These are phyloP conservation scores for Colletotrichum sp. DNA, from an alignment of 2,329 filamentous ascomycete species.

Conservation along the genomic window DNA sequence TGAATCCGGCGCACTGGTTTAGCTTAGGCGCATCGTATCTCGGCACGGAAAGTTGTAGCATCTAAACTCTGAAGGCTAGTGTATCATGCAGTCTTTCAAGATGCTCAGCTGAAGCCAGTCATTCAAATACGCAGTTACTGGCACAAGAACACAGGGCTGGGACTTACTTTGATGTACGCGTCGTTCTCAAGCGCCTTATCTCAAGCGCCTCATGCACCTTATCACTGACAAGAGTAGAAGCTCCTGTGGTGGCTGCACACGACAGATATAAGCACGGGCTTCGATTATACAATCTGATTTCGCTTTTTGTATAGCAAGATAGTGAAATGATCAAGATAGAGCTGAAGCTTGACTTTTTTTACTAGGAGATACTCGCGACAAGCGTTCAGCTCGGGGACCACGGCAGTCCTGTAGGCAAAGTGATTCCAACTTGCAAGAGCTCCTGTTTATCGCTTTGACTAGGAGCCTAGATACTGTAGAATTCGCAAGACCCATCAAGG, in stretches of 20 bases:
- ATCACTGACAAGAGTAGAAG: not conserved
- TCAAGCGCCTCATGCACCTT: not conserved
- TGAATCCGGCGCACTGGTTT: not conserved
- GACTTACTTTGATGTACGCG: not conserved
- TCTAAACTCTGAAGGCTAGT: not conserved
- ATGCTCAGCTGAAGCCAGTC: not conserved
- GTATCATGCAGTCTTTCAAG: not conserved
- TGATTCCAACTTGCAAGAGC: not conserved
- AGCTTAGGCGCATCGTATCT: not conserved
- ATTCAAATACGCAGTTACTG: not conserved
- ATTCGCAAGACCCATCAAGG: not conserved
- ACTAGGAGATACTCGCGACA: too few species aligned
- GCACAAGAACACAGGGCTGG: not conserved
- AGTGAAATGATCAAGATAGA: not conserved
- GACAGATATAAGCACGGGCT: not conserved
- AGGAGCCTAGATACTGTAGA: not conserved
- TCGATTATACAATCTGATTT: not conserved
- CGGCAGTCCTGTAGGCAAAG: accelerated
- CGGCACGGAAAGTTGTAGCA: not conserved
- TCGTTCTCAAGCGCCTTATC: not conserved
- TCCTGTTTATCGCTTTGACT: accelerated
- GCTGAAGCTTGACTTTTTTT: not conserved
- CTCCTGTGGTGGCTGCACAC: not conserved
- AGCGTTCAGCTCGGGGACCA: not conserved
- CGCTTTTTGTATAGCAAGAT: not conserved